Evolutionary conservation across 306 rosid species (phyloP), one percentile per base, ranked within the genome.

Genomic region (Fagus sylvatica): DNA sequence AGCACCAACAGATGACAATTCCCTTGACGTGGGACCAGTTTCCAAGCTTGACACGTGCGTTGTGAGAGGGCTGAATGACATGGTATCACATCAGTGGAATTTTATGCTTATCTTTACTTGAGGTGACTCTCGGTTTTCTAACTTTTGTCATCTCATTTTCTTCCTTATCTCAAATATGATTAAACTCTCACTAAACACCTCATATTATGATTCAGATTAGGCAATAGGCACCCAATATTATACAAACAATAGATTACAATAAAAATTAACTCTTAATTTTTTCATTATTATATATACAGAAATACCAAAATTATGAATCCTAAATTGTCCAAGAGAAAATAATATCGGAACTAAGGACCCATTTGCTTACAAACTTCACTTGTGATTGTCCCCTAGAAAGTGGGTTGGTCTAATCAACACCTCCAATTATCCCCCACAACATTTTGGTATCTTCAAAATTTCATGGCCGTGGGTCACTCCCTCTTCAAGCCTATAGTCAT

Each of bases 381-480:
- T 7, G 16, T 30, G 59, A 6, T 34, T 74, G 83, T 61, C 37
- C 80, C 76, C 74, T 59, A 19, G 49, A 69, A 78, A 82, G 49
- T 82, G 85, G 71, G 62, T 78, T 19, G 42, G 81, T 82, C 81
- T 72, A 67, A 60, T 82, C 76, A 77, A 42, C 79, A 51, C 67
- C 42, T 61, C 73, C 68, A 73, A 32, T 6, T 32, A 60, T 54
- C 40, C 55, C 71, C 42, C 74, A 54, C 30, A 51, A 76, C 60
- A n/a, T n/a, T 6, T 54, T 17, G 17, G 32, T 6, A 39, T 39
- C 42, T 46, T 46, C 51, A 46, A 46, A 46, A 5, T 61, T 33
- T 2, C 61, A 19, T 19, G 11, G 32, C 61, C 61, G 3, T 55
- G 61, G 61, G 33, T 19, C 42, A 66, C 46, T 6, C 34, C 37